Evolutionary conservation across 139 green algal genomes (phyloP), one percentile per base, ranked within the genome.

Genomic region (Chlamydomonas asymmetrica): DNA sequence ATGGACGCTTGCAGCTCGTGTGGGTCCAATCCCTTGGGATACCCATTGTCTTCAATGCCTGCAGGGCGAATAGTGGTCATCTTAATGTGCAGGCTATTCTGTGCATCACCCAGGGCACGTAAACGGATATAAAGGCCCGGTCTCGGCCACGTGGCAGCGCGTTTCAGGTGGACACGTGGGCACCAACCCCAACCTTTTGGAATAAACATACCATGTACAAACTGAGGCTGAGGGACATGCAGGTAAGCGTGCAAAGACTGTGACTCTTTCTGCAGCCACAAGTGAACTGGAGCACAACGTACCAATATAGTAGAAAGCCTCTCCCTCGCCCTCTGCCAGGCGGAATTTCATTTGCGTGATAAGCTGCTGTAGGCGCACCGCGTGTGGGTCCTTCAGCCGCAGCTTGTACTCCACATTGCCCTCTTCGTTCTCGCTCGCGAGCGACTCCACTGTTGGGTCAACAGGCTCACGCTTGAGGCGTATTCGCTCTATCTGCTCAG

Each of bases 401-500:
- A 91, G 85, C 82, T 97, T 97, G 82, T 97, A 97, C 74, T 97
- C 93, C 4, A 93, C 78, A 31, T 89, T 91, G 50, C 93, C 93
- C 43, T 92, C 83, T 5, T 94, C 90, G 40, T 82, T 80, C 78
- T 97, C 92, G 37, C 71, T 70, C 5, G 68, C 56, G 41, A 95
- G 80, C 50, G 81, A 88, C 6, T 62, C 23, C 2, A 94, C 56
- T 0, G 57, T 71, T 1, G 66, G 59, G 62, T 89, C 88, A 20
- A 56, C 68, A n/a, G 74, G 82, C 62, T 86, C 82, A 13, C 70
- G 39, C 57, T 85, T 75, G 56, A 66, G 78, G 80, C 25, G 89
- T 90, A 57, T 86, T 75, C 38, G 92, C 97, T 66, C 70, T 4
- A 76, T 67, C 69, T 75, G 37, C 37, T 8, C 7, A 13, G 7